Conservation (phyloP, 345 rosid species). For the Hypericum perforatum region DNA sequence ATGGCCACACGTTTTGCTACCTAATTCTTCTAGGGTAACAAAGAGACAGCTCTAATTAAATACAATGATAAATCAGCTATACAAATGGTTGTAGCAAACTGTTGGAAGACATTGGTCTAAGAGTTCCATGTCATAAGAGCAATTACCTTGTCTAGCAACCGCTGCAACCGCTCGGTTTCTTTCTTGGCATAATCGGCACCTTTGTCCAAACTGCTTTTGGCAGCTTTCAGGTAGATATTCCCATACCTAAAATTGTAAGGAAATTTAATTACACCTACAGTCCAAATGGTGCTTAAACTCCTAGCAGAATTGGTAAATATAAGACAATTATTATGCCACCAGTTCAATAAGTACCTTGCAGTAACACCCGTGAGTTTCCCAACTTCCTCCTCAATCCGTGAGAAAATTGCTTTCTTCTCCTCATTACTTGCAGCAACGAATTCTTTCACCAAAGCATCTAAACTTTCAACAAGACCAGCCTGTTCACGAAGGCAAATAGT, state of each 20-base stretch:
- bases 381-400: slow-evolving; percentile 67
- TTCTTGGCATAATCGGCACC: slow-evolving; percentile 73
- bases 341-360: slow-evolving; percentile 35
- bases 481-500: slow-evolving; percentile 10
- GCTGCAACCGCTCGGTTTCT: slow-evolving; percentile 69
- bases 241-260: slow-evolving; percentile 41
- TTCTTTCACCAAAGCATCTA: slow-evolving; percentile 74
- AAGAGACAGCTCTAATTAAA: no score
- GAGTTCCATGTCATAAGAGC: neutral
- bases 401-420: slow-evolving; percentile 59
- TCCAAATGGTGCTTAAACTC: neutral
- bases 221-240: slow-evolving; percentile 68
- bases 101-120: neutral
- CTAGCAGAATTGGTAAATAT: neutral
- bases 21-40: no score
- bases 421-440: slow-evolving; percentile 61
- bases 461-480: slow-evolving; percentile 84
- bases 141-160: slow-evolving; percentile 70
- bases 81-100: no score
- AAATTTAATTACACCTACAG: neutral
- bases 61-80: no score
- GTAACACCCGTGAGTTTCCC: slow-evolving; percentile 57
- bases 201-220: slow-evolving; percentile 61
- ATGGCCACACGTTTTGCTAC: no score
- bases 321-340: neutral